Base-by-base conservation (phyloP, 2,329 filamentous ascomycete genomes). In the Ceratocystis cacaofunesta region DNA sequence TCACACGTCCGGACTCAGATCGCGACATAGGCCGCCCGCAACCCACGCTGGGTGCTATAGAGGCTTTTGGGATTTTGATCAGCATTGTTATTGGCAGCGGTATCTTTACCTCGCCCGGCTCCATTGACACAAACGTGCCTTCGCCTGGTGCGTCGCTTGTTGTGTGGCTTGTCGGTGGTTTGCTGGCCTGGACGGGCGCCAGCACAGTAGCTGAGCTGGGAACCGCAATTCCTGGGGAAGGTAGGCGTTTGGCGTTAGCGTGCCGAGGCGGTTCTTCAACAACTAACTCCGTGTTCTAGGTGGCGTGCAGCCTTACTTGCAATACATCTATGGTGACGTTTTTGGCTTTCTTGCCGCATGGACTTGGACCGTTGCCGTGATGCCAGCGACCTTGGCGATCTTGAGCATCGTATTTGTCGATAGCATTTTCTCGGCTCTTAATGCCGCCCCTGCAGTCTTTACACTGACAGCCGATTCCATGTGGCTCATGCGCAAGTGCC, bases 41-140 rank as follows among this genome's bases (percentile, higher is more conserved):
- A 12, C 73, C 75, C n/a, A 78, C 76, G 68, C 76, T 80, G 3
- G 79, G 78, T 30, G 72, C 78, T 8, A 65, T 76, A 32, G 78
- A 81, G 69, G 78, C 78, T 0, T 85, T 85, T 68, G 81, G 80
- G 25, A 82, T 86, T 60, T 76, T 86, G 50, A 79, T 86, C 67
- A 82, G 81, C 69, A 82, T 86, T 68, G 83, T 85, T 64, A 85
- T 86, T 61, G 84, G 84, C 6, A 83, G 81, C 63, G 84, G 84
- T 43, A 80, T 87, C 19, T 87, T 87, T 69, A 85, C 84, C 0
- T 85, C 83, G 1, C 84, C 84, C 0, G 82, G 83, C 0, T 78
- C 82, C 10, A 83, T 87, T 67, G 83, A 86, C 70, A 79, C 79
- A 17, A 85, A 86, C 69, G 82, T 85, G 2, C 82, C 83, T 0